Base-by-base conservation (phyloP, 2,329 filamentous ascomycete genomes). In the Colletotrichum cordylinicola region DNA sequence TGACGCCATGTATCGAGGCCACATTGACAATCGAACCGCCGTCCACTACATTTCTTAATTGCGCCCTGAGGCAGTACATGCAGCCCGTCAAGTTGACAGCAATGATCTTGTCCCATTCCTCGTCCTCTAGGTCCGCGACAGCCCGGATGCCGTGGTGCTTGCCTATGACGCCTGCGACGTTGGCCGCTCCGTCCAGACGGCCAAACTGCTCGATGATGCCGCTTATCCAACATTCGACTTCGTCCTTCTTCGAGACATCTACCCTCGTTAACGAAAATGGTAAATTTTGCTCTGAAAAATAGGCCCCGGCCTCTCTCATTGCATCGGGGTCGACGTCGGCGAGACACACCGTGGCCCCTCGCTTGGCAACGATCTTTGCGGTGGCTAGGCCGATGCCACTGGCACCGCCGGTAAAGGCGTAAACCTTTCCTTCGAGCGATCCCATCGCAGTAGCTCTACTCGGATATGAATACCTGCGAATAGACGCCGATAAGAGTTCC, bases 1-100 rank as follows among this genome's bases (percentile, higher is more conserved):
- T 81, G 35, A 83, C 81, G 66, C 90, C 90, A 48, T 89, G 87
- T 39, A 89, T 88, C 60, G 88, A 91, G 31, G 88, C 85, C 33
- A 90, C 85, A 79, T 91, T 92, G 70, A 93, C 91, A 79, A 93
- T 91, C 75, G 90, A 91, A 9, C 90, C 90, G 2, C 88, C 86
- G 8, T 86, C 81, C 27, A 84, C 83, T 64, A 91, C 86, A 55
- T 85, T 85, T 48, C 80, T 80, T 56, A 89, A 82, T 81, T 88
- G 82, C 37, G 86, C 87, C 52, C 88, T 84, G 77, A 90, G 77
- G 76, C 87, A 89, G 79, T 89, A 87, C 87, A 89, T 89, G 55
- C 84, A 86, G n/a, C 88, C 88, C 10, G 87, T 89, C 69, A 90
- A 79, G 74, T 90, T 90, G 60, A 89, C 83, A 8, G 82, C 83